Base-by-base conservation (phyloP, 805 yeast genomes). In the Teunomyces pallodes region DNA sequence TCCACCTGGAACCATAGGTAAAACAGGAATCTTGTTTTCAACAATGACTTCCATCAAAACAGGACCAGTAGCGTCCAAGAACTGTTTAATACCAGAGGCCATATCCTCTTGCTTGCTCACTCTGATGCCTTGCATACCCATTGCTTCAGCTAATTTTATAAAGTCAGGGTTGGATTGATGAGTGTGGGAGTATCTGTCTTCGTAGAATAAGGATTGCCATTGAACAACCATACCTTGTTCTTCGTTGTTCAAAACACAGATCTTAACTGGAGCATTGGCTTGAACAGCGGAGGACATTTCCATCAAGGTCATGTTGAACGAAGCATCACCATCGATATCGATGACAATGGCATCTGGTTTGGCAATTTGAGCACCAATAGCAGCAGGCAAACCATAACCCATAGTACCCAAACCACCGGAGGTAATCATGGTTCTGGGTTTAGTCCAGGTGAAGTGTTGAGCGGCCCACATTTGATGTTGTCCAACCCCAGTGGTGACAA, bases 381-480 rank as follows among this genome's bases (percentile, higher is more conserved):
- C 98, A 31, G 98, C 86, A 27, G 99, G 99, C 54, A 92, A 75
- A 55, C 99, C 99, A 74, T 74, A 92, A 52, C 99, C 99, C 99
- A 92, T 92, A 49, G 99, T 92, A 61, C 99, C 99, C 61, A 92
- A 80, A 60, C 99, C 99, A 73, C 99, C 99, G 44, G 97, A 90
- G n/a, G 98, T 90, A 67, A 92, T 87, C 75, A 94, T 86, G 44
- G 95, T 79, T 70, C 98, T 83, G 60, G 99, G 99, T 54, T 80
- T 74, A 52, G 84, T 86, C 96, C 97, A 92, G 45, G 90, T 82
- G 83, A 87, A 91, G 71, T 90, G 91, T 75, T 94, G 99, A 27
- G 98, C 98, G 33, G 98, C 95, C 99, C 99, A 92, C 99, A 92
- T 92, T 77, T 92, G 99, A 79, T 92, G 99, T 78, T 94, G 99